phyloP scores from a whole-genome alignment of 169 alveolate species.

The Plasmodium knowlesi region DNA sequence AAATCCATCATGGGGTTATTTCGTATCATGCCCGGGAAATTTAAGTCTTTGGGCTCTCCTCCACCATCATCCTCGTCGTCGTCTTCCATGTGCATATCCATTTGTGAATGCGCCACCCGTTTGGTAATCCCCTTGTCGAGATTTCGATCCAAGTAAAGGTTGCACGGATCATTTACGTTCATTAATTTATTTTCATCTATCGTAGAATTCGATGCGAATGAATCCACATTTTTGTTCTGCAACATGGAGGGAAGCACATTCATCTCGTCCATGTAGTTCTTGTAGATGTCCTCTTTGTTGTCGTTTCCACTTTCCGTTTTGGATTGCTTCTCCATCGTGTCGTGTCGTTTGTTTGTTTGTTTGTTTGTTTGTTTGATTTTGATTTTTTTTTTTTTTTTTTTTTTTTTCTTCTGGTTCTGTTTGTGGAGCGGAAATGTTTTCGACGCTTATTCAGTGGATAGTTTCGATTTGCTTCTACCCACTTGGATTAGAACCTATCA shows the following conservation, averaged over 20 bases:
- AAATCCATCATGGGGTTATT: slow-evolving; percentile 19
- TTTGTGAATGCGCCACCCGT: background rate
- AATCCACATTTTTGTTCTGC: slow-evolving; percentile 15
- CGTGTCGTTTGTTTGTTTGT: no score
- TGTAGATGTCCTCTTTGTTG: slow-evolving; percentile 2
- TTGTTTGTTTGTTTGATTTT: no score
- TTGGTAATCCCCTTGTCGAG: background rate
- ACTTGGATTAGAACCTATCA: no score
- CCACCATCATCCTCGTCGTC: background rate
- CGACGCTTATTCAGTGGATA: background rate
- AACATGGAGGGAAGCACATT: background rate
- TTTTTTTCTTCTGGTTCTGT: background rate
- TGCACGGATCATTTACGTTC: slow-evolving; percentile 38
- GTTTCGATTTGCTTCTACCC: background rate
- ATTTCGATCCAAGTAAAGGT: slow-evolving; percentile 7
- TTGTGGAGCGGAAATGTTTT: background rate
- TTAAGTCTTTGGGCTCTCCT: background rate
- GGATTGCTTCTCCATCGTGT: background rate
- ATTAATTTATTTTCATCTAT: slow-evolving; percentile 63
- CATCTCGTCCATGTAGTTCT: slow-evolving; percentile 44
- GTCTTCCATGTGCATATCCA: background rate
- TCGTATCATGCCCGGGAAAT: background rate
- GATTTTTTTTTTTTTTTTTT: background rate
- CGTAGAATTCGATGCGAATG: slow-evolving; percentile 59
- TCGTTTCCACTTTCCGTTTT: background rate